phyloP scores from a whole-genome alignment of 2,329 filamentous ascomycete species.

The Pyrenophora tritici-repentis region DNA sequence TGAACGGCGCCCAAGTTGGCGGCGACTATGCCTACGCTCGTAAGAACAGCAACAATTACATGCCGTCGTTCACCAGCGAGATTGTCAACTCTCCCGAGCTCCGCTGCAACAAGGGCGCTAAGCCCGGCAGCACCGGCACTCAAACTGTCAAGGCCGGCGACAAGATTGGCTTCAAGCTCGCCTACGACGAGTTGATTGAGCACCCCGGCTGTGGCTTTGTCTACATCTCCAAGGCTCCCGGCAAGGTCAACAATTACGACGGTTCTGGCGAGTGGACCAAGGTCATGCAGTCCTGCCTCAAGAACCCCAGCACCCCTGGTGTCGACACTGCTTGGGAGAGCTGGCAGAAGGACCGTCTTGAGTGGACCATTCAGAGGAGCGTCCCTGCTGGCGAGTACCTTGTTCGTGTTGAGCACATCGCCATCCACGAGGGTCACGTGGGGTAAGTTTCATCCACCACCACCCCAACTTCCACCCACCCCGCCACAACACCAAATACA shows the following conservation, averaged over 20 bases:
- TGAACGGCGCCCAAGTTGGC: conserved; percentile 38
- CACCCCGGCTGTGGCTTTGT: conserved; percentile 47
- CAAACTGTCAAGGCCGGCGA: conserved; percentile 51
- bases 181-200: conserved; percentile 56
- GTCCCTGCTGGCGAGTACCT: conserved; percentile 49
- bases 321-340: conserved; percentile 36
- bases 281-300: conserved; percentile 41
- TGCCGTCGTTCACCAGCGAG: conserved; percentile 36
- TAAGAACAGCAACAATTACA: conserved; percentile 46
- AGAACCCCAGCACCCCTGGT: conserved; percentile 29
- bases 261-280: conserved; percentile 59
- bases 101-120: conserved; percentile 45
- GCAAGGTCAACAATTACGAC: conserved; percentile 71
- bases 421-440: conserved; percentile 37
- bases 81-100: conserved; percentile 42
- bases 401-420: conserved; percentile 45
- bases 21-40: conserved; percentile 44
- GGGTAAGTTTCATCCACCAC: not conserved
- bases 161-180: conserved; percentile 57
- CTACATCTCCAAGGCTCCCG: conserved; percentile 57
- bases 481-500: too few relatives aligned
- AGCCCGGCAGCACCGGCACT: conserved; percentile 41
- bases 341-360: conserved; percentile 50
- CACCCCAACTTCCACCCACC: too few relatives aligned
- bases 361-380: conserved; percentile 51